These are phyloP conservation scores for Porosira glacialis DNA, from an alignment of 352 stramenopile species.

Conservation along the genomic window DNA sequence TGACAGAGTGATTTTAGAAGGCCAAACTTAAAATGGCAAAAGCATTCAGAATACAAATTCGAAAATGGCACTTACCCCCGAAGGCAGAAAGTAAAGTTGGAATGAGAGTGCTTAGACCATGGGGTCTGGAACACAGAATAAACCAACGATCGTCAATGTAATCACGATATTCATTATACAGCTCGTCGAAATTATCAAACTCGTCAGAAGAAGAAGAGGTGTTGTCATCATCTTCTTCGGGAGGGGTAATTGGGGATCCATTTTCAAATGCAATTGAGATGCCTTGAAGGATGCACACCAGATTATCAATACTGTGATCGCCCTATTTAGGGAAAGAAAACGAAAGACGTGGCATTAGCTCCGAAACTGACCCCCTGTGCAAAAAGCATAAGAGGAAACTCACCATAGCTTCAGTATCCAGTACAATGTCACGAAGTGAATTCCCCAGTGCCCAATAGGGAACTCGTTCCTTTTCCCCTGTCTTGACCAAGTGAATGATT, in stretches of 20 bases:
- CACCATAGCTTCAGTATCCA: too few species aligned
- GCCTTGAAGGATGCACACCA: slow-evolving; percentile 23
- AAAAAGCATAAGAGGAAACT: too few species aligned
- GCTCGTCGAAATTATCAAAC: slow-evolving; percentile 3
- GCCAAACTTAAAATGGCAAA: too few species aligned
- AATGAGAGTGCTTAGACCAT: slow-evolving; percentile 10
- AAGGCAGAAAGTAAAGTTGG: slow-evolving; percentile 23
- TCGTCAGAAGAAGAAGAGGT: slow-evolving; percentile 1
- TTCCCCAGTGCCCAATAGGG: too few species aligned
- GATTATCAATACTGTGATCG: slow-evolving; percentile 38
- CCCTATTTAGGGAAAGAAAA: slow-evolving; percentile 2
- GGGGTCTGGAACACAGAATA: slow-evolving; percentile 17
- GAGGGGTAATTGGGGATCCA: background rate
- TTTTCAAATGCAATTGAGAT: slow-evolving; percentile 20
- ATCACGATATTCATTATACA: slow-evolving; percentile 4
- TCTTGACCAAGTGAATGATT: slow-evolving; percentile 32
- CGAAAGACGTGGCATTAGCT: slow-evolving; percentile 15
- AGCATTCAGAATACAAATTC: too few species aligned
- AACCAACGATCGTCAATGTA: slow-evolving; percentile 30
- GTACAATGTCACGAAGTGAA: too few species aligned
- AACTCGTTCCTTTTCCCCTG: too few species aligned
- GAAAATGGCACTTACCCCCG: too few species aligned
- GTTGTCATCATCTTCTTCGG: slow-evolving; percentile 10
- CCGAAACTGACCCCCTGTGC: slow-evolving; percentile 19
- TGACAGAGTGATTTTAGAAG: too few species aligned